Evolutionary conservation across 495 filamentous ascomycete genomes (phyloP).

Genomic region (Astrothelium subdiscretum): DNA sequence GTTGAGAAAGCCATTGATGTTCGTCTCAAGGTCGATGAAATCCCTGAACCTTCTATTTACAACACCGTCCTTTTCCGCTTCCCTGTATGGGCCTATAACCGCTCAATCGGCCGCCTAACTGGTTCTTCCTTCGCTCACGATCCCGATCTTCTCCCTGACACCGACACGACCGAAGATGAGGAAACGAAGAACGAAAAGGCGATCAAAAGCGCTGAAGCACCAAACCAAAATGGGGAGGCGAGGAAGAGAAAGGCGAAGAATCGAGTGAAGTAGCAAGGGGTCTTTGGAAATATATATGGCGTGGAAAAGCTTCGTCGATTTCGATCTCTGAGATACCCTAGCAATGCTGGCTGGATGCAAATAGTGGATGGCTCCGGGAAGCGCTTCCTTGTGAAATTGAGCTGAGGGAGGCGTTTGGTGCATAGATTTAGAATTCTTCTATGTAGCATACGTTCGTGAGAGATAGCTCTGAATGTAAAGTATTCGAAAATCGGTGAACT

Average conservation of each 20-base stretch:
- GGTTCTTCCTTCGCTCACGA: background rate
- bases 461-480: too few relatives aligned
- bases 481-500: too few relatives aligned
- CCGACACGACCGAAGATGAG: conserved; percentile 14
- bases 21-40: conserved; percentile 28
- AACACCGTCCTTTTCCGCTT: conserved; percentile 33
- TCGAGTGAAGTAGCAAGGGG: background rate
- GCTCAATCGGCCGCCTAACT: conserved; percentile 22
- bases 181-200: conserved; percentile 16
- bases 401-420: background rate
- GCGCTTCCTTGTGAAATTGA: background rate
- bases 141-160: conserved; percentile 10
- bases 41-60: conserved; percentile 25
- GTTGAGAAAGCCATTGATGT: background rate
- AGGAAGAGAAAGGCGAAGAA: conserved; percentile 27
- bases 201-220: conserved; percentile 20
- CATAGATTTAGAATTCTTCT: background rate
- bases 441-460: background rate
- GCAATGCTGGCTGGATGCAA: background rate
- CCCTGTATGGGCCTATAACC: conserved; percentile 29
- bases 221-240: conserved; percentile 27
- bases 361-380: conserved; percentile 9
- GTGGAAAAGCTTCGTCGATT: background rate
- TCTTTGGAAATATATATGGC: too few relatives aligned
- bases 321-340: background rate